These are phyloP conservation scores for Dryadomyces quercus-mongolicae DNA, from an alignment of 2,329 filamentous ascomycete species.

Conservation along the genomic window DNA sequence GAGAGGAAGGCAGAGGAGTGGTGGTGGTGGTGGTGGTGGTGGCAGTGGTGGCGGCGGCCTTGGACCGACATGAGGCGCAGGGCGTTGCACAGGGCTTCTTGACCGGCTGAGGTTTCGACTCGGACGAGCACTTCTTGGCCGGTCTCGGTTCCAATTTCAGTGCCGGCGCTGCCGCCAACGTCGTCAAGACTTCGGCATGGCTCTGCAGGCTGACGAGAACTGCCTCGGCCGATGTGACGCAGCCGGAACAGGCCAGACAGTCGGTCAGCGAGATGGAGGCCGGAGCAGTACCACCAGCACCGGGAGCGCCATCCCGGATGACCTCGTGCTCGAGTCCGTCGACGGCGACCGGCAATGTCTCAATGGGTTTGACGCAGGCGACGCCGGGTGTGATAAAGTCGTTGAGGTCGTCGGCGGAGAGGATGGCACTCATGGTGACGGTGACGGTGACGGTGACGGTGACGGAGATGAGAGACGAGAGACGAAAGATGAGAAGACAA, in stretches of 20 bases:
- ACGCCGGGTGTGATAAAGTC: conserved; percentile 98
- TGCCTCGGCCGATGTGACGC: conserved; percentile 93
- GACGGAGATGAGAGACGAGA: not conserved
- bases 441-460: not conserved
- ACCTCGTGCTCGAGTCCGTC: conserved; percentile 59
- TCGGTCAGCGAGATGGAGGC: conserved; percentile 94
- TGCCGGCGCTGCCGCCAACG: conserved; percentile 56
- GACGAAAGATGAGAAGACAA: not conserved
- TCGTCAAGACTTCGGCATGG: conserved; percentile 77
- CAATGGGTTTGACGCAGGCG: conserved; percentile 94
- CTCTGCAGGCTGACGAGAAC: conserved; percentile 93
- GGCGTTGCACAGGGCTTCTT: not conserved
- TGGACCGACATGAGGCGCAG: not conserved
- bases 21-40: too few species aligned
- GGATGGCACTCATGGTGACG: conserved; percentile 76
- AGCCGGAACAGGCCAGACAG: conserved; percentile 93
- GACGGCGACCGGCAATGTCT: conserved; percentile 64
- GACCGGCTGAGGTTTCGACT: too few species aligned
- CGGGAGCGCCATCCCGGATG: conserved; percentile 74
- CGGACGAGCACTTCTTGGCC: not conserved
- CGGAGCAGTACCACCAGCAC: conserved; percentile 40
- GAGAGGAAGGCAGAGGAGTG: not conserved
- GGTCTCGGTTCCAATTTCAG: conserved; percentile 24
- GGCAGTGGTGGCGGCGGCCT: too few species aligned
- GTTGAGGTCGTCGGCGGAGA: conserved; percentile 93